Evolutionary conservation across 805 yeast genomes (phyloP), one percentile per base, ranked within the genome.

Genomic region (Torulaspora microellipsoides): DNA sequence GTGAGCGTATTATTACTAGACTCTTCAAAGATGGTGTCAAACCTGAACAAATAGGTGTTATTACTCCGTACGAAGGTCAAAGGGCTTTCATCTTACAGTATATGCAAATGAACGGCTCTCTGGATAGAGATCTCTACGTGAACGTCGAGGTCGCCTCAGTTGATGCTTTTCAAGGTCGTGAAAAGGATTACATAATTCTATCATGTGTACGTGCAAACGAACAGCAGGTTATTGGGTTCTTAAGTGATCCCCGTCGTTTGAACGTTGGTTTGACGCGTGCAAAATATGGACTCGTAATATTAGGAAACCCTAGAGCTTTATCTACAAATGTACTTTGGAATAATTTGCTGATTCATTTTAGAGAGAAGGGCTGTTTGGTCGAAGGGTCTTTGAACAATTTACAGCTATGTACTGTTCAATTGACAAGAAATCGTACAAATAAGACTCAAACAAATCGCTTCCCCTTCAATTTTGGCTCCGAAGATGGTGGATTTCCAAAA

Each of bases 161-260:
- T 44, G 99, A 93, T 73, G 99, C 98, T 0, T 93, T 90, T 64
- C 99, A 89, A 69, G 97, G 96, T 53, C 97, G 93, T 65, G 99
- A 93, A 61, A 93, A 91, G 64, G 97, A 93, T 52, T 80, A 95
- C 40, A 87, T 93, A 49, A 80, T 93, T 44, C 78, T 93, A 73
- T 89, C 98, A 0, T 91, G 98, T 77, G 99, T 93, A 7, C 78
- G 99, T 59, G 84, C 95, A 20, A 88, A 88, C 59, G 81, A 78
- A 23, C 73, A 72, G 42, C 82, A 80, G 48, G 76, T 77, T 9
- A 84, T 89, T 54, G 96, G 96, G 6, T 88, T 89, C 65, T 72
- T 88, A 60, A 77, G 81, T 50, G 96, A 88, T 56, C 86, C 89
- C 17, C 73, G 95, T 59, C 83, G 96, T 67, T 64, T 88, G 59